Percentiles rank a stretch among this genome's conserved stretches.
Conservation (phyloP, 2,329 filamentous ascomycete genomes). For the Canariomyces notabilis region DNA sequence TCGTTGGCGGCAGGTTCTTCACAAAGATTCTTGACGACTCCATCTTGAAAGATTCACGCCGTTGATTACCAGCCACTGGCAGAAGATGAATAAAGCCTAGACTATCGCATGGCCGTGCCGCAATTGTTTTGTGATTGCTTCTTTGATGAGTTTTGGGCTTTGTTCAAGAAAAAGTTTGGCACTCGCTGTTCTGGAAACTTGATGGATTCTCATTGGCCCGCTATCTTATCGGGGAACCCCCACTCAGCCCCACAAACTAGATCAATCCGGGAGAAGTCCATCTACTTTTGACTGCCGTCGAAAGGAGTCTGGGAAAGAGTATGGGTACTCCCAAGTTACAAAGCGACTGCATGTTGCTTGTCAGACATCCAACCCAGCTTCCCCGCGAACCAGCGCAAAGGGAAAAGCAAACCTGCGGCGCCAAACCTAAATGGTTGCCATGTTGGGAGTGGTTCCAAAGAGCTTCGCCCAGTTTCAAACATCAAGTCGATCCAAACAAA, state of each 20-base stretch:
- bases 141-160: no score
- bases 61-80: conserved; percentile 19
- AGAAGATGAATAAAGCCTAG: conserved; percentile 15
- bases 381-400: conserved; percentile 1
- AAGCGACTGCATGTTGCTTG: not conserved
- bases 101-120: conserved; percentile 22
- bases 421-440: conserved; percentile 11
- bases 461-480: conserved; percentile 5
- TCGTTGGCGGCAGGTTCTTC: conserved; percentile 77
- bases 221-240: conserved; percentile 20
- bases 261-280: no score
- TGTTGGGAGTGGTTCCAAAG: conserved; percentile 2
- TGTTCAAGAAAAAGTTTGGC: not conserved
- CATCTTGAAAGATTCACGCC: conserved; percentile 30
- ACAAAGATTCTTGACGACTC: conserved; percentile 69
- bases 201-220: conserved; percentile 4
- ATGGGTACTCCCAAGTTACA: no score
- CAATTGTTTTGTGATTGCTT: not conserved
- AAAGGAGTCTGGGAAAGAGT: no score
- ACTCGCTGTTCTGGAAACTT: conserved; percentile 16
- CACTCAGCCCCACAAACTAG: not conserved
- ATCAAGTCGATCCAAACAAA: conserved; percentile 5
- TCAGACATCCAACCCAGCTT: not conserved
- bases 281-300: no score
- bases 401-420: conserved; percentile 12